Base-by-base conservation (phyloP, 768 basidiomycete genomes). In the Lentinula guzmanii region DNA sequence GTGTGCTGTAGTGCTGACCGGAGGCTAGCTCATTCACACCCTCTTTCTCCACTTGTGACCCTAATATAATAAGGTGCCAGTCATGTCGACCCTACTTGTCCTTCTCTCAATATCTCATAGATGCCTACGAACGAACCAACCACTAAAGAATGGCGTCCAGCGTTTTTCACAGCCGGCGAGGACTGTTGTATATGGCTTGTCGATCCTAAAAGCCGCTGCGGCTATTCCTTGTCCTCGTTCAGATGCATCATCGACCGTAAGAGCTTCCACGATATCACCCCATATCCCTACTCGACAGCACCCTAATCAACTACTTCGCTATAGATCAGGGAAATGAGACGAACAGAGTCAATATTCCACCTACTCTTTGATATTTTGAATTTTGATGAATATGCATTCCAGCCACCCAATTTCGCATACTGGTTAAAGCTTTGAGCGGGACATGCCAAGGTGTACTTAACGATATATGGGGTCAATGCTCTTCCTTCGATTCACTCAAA, bases 171-270 rank as follows among this genome's bases (percentile, higher is more conserved):
- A 7, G 34, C 48, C 7, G 59, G 59, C 13, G 33, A 52, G 31
- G 59, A 60, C 15, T 60, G 59, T 33, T 60, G 59, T 35, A 52
- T 60, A 21, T 60, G 59, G 59, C 48, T 60, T 16, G 31, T 31
- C 37, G 59, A 60, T 39, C 35, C 34, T 21, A 60, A 33, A 5
- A 52, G 45, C 16, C 48, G 51, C 3, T 42, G 7, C 11, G 59
- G 59, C 5, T 35, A 50, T 33, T 50, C 39, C 4, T 24, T 60
- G 8, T 52, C 21, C 11, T 51, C 51, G 3, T 60, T 60, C 35
- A 24, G 59, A 42, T 60, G 59, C 24, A 18, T 50, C 34, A 21
- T 28, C 16, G 59, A 60, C 50, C 59, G 59, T 60, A 42, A 39
- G 59, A 11, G 45, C 45, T 60, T 48, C 13, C 3, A 18, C 43